A percentile compares a stretch with the other conserved stretches of the same genome.
phyloP scores from a whole-genome alignment of 345 rosid genomes.

The Erysimum cheiranthoides region DNA sequence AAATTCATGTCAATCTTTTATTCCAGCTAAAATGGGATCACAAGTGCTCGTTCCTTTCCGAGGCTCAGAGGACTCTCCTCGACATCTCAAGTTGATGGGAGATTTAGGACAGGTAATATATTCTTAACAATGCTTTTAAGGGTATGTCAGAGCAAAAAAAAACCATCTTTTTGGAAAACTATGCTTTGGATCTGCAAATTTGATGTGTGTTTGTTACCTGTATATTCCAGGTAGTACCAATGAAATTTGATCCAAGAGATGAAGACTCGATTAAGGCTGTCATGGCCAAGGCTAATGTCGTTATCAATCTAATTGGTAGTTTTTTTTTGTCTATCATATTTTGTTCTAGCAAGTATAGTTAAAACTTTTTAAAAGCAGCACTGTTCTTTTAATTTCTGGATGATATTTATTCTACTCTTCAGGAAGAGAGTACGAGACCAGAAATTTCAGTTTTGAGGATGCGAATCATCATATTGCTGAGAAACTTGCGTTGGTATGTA shows the following conservation, averaged over 20 bases:
- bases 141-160: background rate
- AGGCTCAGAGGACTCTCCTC: constrained; percentile 87
- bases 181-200: background rate
- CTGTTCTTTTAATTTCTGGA: constrained; percentile 5
- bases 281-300: constrained; percentile 99
- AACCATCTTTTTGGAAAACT: background rate
- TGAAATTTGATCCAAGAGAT: constrained; percentile 90
- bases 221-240: constrained; percentile 82
- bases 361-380: background rate
- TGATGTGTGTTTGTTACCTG: constrained; percentile 13
- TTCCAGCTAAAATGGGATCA: constrained; percentile 92
- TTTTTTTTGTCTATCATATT: constrained; percentile 12
- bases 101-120: constrained; percentile 91
- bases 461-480: constrained; percentile 85
- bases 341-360: background rate
- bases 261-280: constrained; percentile 94
- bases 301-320: constrained; percentile 93
- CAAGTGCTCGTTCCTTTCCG: constrained; percentile 98
- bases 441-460: constrained; percentile 96
- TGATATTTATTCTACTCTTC: constrained; percentile 36
- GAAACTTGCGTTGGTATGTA: constrained; percentile 78
- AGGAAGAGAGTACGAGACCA: constrained; percentile 95
- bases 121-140: background rate
- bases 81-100: constrained; percentile 99
- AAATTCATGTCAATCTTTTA: constrained; percentile 2